These are phyloP conservation scores for Globisporangium uncinulatum DNA, from an alignment of 352 stramenopile species.

Conservation along the genomic window DNA sequence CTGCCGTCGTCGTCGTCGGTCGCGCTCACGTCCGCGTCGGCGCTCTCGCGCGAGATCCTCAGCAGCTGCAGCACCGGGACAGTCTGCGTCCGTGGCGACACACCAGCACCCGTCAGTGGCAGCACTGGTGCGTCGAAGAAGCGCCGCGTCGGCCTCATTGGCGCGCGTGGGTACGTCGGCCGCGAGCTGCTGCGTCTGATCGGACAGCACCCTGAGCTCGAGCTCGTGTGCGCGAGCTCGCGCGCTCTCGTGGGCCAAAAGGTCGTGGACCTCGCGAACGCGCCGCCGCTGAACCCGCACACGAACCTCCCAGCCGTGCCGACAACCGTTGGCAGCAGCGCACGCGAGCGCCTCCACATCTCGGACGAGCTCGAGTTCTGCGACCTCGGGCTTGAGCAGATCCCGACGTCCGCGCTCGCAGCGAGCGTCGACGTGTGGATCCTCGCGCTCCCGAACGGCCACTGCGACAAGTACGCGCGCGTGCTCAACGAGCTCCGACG, in stretches of 20 bases:
- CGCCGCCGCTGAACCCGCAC: constrained; percentile 78
- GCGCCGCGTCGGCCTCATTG: constrained; percentile 80
- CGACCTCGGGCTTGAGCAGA: constrained; percentile 72
- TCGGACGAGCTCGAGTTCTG: constrained; percentile 73
- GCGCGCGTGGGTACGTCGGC: constrained; percentile 82
- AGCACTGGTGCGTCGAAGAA: constrained; percentile 28
- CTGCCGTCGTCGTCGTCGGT: constrained; percentile 78
- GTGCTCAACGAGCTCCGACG: constrained; percentile 63
- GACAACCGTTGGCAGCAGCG: constrained; percentile 16
- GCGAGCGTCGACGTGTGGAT: constrained; percentile 85
- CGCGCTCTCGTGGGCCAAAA: constrained; percentile 72
- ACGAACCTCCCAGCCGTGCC: constrained; percentile 64
- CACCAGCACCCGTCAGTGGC: constrained; percentile 12
- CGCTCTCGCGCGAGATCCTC: constrained; percentile 80
- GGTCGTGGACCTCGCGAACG: constrained; percentile 66
- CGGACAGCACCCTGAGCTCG: constrained; percentile 64
- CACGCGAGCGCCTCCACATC: constrained; percentile 46
- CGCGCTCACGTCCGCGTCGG: constrained; percentile 75
- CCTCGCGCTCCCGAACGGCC: constrained; percentile 81
- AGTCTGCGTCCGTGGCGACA: constrained; percentile 69
- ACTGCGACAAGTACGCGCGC: constrained; percentile 74
- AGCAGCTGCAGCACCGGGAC: constrained; percentile 82
- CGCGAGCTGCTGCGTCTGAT: constrained; percentile 84
- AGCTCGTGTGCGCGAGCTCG: constrained; percentile 82
- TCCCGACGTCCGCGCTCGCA: constrained; percentile 59